Base-by-base conservation (phyloP, 1,284 basidiomycete species). In the Stygiomarasmius scandens region DNA sequence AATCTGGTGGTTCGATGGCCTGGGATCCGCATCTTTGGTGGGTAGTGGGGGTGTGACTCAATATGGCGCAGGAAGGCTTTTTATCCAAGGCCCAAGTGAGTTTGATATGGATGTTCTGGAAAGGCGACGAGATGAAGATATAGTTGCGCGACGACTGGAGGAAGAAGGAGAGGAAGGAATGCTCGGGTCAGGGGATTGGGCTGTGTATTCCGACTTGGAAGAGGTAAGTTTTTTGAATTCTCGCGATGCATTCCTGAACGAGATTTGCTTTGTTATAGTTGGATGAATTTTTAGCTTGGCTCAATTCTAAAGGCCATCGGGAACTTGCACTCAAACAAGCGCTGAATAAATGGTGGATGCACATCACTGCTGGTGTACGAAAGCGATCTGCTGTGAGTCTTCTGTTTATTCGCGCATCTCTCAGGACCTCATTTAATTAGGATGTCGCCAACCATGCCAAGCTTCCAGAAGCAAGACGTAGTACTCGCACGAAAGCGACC, bases 1-100 rank as follows among this genome's bases (percentile, higher is more conserved):
- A 32, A 83, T 98, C 61, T 99, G 96, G 95, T 99, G 96, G 96
- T 93, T 98, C 69, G 96, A 99, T 74, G 96, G 97, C 2, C 85
- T 96, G 75, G 96, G 97, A 2, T 85, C 86, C 1, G 89, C 89
- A 54, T 87, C 88, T 27, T 73, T 96, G 41, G 75, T 94, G 52
- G 86, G 84, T 24, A 87, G 83, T 63, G 85, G 87, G 24, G 89
- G 90, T 14, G 84, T 88, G 27, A 83, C 87, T 43, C 81, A 90
- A 67, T 96, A 95, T 69, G 93, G 94, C 19, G 89, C 94, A 5
- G 96, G 94, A 1, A 78, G 95, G 54, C 70, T 98, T 49, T 97
- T 96, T 70, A 77, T 98, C 25, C 96, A 98, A 71, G 95, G 93
- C 1, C 89, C 91, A 6, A 90, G 89, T 62, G 84, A 87, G 63